These are phyloP conservation scores for Stereum hirsutum DNA, from an alignment of 1,284 basidiomycete species.

Conservation along the genomic window DNA sequence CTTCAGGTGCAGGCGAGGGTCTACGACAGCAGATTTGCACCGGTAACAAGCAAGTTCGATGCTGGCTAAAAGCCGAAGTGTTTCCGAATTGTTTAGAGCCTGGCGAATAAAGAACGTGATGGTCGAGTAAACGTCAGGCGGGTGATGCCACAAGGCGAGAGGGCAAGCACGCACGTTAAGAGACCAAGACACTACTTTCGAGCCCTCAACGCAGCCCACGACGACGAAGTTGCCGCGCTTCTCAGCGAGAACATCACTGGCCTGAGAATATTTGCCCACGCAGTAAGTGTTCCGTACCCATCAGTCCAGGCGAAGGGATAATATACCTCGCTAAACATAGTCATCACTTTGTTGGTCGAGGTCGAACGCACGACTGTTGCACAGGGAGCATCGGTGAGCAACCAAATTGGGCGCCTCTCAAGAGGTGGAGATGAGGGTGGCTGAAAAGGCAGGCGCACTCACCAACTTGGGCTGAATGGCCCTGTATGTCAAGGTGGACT, in stretches of 20 bases:
- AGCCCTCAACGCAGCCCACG: conserved; percentile 62
- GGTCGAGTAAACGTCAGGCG: not conserved
- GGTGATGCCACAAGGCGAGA: not conserved
- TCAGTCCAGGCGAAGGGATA: no score
- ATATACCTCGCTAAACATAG: conserved; percentile 60
- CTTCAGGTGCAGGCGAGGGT: conserved; percentile 54
- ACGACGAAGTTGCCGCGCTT: conserved; percentile 79
- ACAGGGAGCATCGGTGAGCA: no score
- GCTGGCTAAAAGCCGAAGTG: conserved; percentile 65
- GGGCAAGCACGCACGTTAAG: conserved; percentile 45
- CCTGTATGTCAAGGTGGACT: conserved; percentile 60
- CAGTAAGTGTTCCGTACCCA: no score
- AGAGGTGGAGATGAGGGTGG: conserved; percentile 7
- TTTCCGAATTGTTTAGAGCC: conserved; percentile 75
- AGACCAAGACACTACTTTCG: conserved; percentile 74
- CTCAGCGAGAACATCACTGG: conserved; percentile 68
- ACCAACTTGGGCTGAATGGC: conserved; percentile 72
- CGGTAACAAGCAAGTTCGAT: conserved; percentile 74
- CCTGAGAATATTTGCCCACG: conserved; percentile 32
- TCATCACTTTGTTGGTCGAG: conserved; percentile 56
- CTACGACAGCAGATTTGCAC: conserved; percentile 54
- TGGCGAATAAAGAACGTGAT: conserved; percentile 17
- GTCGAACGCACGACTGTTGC: conserved; percentile 57
- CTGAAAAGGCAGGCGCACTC: conserved; percentile 18
- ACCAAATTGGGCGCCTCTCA: conserved; percentile 7